Evolutionary conservation across 768 basidiomycete species (phyloP).

Genomic region (Mrakia frigida): DNA sequence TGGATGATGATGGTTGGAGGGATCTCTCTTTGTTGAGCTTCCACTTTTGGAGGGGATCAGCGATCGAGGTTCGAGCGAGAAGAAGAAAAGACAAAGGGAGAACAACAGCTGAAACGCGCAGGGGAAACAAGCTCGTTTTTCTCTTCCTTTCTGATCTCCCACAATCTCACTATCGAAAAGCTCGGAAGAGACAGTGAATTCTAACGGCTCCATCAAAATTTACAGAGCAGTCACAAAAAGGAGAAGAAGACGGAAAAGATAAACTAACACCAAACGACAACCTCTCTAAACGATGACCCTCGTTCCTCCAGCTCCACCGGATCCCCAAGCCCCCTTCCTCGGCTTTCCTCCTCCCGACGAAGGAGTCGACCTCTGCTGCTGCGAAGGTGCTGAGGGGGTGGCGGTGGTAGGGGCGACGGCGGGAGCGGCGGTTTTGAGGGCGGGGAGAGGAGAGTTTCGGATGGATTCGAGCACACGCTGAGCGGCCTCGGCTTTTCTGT

Average conservation of each 20-base stretch:
- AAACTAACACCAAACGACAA: neutral
- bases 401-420: neutral
- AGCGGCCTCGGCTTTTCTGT: conserved; percentile 70
- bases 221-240: neutral
- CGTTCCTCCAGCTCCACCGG: conserved; percentile 7
- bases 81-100: too few relatives aligned
- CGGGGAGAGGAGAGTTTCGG: conserved; percentile 55
- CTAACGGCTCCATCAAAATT: neutral
- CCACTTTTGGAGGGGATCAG: too few relatives aligned
- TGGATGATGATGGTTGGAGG: too few relatives aligned
- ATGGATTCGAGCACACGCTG: conserved; percentile 80
- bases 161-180: too few relatives aligned
- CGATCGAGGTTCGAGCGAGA: too few relatives aligned
- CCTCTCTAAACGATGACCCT: conserved; percentile 9
- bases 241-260: neutral
- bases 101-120: too few relatives aligned
- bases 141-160: too few relatives aligned
- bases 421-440: conserved; percentile 33
- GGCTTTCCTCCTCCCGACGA: neutral
- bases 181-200: neutral
- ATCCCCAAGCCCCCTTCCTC: conserved; percentile 21
- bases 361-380: neutral
- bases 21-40: too few relatives aligned
- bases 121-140: too few relatives aligned
- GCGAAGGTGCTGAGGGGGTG: neutral